Conservation (phyloP, 441 rosid genomes). For the Erysimum cheiri region DNA sequence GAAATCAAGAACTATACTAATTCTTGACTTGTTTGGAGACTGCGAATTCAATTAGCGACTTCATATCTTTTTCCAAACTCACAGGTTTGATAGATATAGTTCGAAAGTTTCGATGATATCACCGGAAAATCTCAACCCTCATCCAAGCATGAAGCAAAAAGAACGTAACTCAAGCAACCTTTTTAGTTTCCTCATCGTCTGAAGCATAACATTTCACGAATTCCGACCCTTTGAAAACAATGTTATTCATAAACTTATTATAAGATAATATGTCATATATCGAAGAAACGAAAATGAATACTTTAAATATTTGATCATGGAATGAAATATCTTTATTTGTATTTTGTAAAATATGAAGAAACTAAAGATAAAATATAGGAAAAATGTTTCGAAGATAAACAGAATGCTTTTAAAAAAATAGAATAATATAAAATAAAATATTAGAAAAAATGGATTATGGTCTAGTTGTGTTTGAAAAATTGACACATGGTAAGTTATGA, state of each 20-base stretch:
- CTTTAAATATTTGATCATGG: too few relatives aligned
- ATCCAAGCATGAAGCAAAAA: background rate
- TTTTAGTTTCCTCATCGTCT: background rate
- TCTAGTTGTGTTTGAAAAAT: too few relatives aligned
- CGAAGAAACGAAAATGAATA: too few relatives aligned
- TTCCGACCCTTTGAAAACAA: background rate
- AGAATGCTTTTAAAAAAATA: too few relatives aligned
- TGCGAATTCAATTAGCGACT: constrained; percentile 36
- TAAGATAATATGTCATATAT: too few relatives aligned
- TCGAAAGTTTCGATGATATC: constrained; percentile 11
- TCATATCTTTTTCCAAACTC: constrained; percentile 28
- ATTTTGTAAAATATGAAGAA: too few relatives aligned
- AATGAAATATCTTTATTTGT: too few relatives aligned
- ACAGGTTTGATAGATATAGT: constrained; percentile 36
- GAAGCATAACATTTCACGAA: background rate
- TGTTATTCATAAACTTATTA: background rate
- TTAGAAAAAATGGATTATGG: too few relatives aligned
- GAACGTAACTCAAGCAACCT: background rate
- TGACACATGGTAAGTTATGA: too few relatives aligned
- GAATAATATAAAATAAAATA: too few relatives aligned
- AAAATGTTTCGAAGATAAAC: too few relatives aligned
- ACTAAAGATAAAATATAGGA: too few relatives aligned
- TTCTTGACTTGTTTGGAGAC: constrained; percentile 31
- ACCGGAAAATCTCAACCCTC: background rate
- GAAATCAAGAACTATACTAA: constrained; percentile 46